phyloP scores from a whole-genome alignment of 257 asterid species.

The Orobanche coerulescens region DNA sequence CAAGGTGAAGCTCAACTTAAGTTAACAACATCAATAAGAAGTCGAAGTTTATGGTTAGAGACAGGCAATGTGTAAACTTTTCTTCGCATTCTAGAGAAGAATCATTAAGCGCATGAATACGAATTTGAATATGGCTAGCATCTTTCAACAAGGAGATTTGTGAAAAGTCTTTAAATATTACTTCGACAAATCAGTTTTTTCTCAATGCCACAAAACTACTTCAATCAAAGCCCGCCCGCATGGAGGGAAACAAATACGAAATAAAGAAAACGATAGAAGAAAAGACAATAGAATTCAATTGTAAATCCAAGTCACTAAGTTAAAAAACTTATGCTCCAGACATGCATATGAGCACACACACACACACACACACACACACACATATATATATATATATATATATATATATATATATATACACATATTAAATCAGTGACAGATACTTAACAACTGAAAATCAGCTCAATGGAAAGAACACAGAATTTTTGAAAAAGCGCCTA shows the following conservation, averaged over 20 bases:
- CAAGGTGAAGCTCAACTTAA: conserved; percentile 6
- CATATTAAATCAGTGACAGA: neutral
- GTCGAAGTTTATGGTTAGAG: no score
- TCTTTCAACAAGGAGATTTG: neutral
- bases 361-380: no score
- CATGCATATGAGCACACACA: neutral
- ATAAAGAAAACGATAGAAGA: neutral
- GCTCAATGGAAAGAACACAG: neutral
- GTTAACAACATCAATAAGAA: no score
- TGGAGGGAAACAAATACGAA: neutral
- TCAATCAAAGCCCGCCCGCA: neutral
- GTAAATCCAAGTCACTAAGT: neutral
- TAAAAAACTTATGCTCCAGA: neutral
- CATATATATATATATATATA: no score
- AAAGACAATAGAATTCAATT: neutral
- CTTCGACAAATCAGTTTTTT: neutral
- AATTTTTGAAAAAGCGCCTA: neutral
- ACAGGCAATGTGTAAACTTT: neutral
- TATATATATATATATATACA: no score
- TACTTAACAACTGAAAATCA: neutral
- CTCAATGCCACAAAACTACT: neutral
- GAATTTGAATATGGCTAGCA: neutral
- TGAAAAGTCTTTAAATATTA: neutral
- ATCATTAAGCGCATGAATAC: neutral
- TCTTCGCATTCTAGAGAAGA: neutral